Conservation (phyloP, 768 basidiomycete genomes). For the Pleurotus cornucopiae region DNA sequence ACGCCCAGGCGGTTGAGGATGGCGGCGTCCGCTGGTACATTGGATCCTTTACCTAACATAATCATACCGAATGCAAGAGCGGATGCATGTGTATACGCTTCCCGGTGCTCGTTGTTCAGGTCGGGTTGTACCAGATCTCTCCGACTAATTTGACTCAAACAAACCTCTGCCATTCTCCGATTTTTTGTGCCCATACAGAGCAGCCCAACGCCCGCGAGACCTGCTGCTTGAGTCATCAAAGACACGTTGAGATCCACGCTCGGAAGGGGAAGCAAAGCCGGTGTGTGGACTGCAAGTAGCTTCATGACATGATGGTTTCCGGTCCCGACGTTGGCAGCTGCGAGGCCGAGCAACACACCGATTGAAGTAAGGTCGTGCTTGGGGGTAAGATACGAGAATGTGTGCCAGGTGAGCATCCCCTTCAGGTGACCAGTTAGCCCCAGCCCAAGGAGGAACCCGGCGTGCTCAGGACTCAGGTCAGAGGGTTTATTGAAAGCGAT, state of each 20-base stretch:
- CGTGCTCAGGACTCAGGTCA: constrained; percentile 88
- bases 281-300: constrained; percentile 87
- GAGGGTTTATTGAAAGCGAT: constrained; percentile 93
- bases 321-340: constrained; percentile 85
- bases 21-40: constrained; percentile 71
- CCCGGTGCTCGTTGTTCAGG: constrained; percentile 82
- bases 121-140: constrained; percentile 77
- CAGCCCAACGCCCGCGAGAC: constrained; percentile 82
- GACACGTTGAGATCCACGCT: constrained; percentile 88
- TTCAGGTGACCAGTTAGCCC: constrained; percentile 90
- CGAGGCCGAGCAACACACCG: constrained; percentile 88
- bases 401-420: constrained; percentile 91
- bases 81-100: constrained; percentile 86
- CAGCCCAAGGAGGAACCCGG: constrained; percentile 92
- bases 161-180: constrained; percentile 89
- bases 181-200: constrained; percentile 87
- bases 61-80: constrained; percentile 94
- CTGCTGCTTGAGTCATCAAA: constrained; percentile 85
- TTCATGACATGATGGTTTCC: constrained; percentile 87
- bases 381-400: constrained; percentile 90
- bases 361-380: constrained; percentile 96
- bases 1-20: constrained; percentile 64
- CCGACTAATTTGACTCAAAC: constrained; percentile 79
- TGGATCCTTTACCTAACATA: constrained; percentile 85
- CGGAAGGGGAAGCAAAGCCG: constrained; percentile 85